Conservation (phyloP, 768 basidiomycete species). For the Russula olivacea region DNA sequence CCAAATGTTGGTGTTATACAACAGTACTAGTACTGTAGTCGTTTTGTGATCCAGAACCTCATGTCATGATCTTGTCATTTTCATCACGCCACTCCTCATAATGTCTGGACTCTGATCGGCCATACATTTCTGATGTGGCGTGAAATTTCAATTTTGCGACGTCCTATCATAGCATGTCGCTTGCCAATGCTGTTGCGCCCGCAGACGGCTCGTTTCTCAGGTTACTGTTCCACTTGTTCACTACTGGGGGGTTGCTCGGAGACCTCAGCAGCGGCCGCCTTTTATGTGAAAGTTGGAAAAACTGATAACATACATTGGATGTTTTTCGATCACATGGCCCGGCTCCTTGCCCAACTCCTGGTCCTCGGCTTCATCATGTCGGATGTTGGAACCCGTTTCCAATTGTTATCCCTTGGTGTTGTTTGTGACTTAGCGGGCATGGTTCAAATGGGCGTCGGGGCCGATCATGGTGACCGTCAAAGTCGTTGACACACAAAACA, state of each 20-base stretch:
- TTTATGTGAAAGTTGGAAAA: neutral
- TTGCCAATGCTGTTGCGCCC: neutral
- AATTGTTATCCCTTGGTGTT: neutral
- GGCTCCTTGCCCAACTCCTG: conserved; percentile 3
- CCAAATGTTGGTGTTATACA: neutral
- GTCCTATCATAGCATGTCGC: neutral
- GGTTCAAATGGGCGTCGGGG: neutral
- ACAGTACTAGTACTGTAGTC: too few species aligned
- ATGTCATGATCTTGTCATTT: neutral
- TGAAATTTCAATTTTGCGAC: neutral
- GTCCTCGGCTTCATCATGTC: conserved; percentile 2
- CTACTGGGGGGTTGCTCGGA: too few species aligned
- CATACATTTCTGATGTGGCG: neutral
- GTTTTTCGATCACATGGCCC: neutral
- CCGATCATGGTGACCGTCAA: neutral
- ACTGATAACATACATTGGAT: too few species aligned
- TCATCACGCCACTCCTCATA: neutral
- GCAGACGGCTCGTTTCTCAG: neutral
- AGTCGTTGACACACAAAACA: neutral
- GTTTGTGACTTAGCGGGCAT: neutral
- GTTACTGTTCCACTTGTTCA: too few species aligned
- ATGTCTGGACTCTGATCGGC: neutral
- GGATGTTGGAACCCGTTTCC: neutral
- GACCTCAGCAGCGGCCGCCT: neutral
- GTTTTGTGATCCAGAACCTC: too few species aligned